These are phyloP conservation scores for Dacryopinax primogenitus DNA, from an alignment of 768 basidiomycete genomes.

Conservation along the genomic window DNA sequence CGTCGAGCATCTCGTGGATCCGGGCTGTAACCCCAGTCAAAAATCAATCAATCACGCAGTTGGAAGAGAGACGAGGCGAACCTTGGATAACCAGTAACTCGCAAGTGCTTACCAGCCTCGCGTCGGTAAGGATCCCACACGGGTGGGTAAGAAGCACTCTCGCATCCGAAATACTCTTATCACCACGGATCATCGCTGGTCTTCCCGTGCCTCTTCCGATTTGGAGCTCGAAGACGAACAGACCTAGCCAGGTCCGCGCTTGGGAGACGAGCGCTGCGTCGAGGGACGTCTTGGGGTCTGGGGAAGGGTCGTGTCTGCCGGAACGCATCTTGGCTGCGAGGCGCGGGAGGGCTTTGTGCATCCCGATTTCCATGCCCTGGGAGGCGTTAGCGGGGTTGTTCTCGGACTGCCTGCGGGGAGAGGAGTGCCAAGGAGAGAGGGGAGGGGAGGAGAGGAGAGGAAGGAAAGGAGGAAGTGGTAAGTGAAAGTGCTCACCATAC, in stretches of 20 bases:
- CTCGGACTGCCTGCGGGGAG: too few relatives aligned
- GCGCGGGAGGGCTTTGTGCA: conserved; percentile 29
- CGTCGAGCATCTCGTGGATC: conserved; percentile 17
- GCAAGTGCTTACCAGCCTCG: conserved; percentile 30
- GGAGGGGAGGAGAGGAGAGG: too few relatives aligned
- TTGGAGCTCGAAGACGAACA: conserved; percentile 18
- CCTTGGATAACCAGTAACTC: conserved; percentile 29
- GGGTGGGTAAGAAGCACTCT: conserved; percentile 30
- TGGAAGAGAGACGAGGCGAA: background rate
- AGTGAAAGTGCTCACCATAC: conserved; percentile 22
- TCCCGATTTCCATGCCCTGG: conserved; percentile 25
- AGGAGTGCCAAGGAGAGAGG: too few relatives aligned
- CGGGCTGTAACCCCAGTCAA: conserved; percentile 4
- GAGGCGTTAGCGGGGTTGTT: background rate
- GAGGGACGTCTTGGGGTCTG: conserved; percentile 20
- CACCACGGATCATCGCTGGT: conserved; percentile 31
- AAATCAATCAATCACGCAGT: background rate
- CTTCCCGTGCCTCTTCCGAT: conserved; percentile 28
- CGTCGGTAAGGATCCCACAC: conserved; percentile 29
- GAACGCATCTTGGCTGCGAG: conserved; percentile 26
- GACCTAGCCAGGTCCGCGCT: conserved; percentile 30
- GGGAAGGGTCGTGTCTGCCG: conserved; percentile 19
- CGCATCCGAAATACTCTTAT: conserved; percentile 29
- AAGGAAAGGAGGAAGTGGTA: background rate
- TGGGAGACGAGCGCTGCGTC: conserved; percentile 27